Evolutionary conservation across 108 stramenopile species (phyloP).

Genomic region (Stephanodiscus triporus): DNA sequence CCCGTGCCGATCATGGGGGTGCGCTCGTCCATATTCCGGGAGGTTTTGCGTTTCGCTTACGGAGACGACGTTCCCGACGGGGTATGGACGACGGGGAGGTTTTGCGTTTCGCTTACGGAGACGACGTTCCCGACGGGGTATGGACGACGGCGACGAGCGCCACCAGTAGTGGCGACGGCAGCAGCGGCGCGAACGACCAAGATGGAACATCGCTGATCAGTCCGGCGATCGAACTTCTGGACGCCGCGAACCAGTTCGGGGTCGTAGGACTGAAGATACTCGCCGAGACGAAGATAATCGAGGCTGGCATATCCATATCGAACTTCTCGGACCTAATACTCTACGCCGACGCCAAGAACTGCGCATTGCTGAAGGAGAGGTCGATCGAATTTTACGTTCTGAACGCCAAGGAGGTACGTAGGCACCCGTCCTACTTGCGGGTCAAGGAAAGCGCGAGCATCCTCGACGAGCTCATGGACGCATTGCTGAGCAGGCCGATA

Average conservation of each 20-base stretch:
- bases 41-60: constrained; percentile 31
- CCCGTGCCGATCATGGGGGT: constrained; percentile 35
- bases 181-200: background rate
- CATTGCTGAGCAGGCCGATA: constrained; percentile 17
- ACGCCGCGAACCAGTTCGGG: constrained; percentile 40
- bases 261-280: constrained; percentile 39
- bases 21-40: constrained; percentile 12
- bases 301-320: constrained; percentile 11
- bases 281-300: constrained; percentile 31
- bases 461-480: constrained; percentile 24
- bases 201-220: background rate
- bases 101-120: no score
- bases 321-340: constrained; percentile 29
- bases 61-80: constrained; percentile 32
- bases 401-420: constrained; percentile 20
- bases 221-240: constrained; percentile 27
- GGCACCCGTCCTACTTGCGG: background rate
- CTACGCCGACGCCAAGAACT: constrained; percentile 40
- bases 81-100: constrained; percentile 14
- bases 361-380: constrained; percentile 38
- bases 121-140: background rate
- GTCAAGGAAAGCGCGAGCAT: background rate
- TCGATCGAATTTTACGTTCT: constrained; percentile 27
- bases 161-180: no score
- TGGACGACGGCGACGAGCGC: constrained; percentile 1